Evolutionary conservation across 2,329 filamentous ascomycete species (phyloP), one percentile per base, ranked within the genome.

Genomic region (Neofusicoccum parvum): DNA sequence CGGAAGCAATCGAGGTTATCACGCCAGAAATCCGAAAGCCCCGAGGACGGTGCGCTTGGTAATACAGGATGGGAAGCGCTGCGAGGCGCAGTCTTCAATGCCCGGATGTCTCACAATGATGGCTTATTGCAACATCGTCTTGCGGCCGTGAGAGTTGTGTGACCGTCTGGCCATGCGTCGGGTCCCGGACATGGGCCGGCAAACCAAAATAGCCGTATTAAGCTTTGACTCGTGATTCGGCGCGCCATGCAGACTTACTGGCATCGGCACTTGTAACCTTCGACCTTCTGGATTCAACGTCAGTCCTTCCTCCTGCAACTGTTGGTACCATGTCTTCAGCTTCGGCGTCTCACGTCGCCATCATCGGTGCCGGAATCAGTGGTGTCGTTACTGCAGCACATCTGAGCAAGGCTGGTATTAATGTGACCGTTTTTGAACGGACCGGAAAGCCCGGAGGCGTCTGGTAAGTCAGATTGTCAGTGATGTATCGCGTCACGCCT

Each of bases 371-470:
- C 45, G 76, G 76, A 5, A 74, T 78, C 7, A 77, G 75, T 54
- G 76, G 76, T 51, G 70, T 78, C 3, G 72, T 72, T 11, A 70
- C 75, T 41, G 76, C 76, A 41, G 75, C 75, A 12, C 75, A 78
- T 67, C 65, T 78, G 10, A 72, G 69, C 39, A 74, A 69, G 14
- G 74, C 75, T 65, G 72, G 72, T 2, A n/a, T 78, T 9, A 77
- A 86, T 9, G 82, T 86, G 1, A 82, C 80, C 0, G 80, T 88
- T 0, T 87, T 84, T 68, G 86, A 88, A 67, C 78, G 86, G 63
- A 82, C 80, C 4, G 76, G 76, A 62, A 79, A 76, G 15, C 78
- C 81, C n/a, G 86, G 86, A 2, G 86, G 86, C 14, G 80, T 86
- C 34, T 88, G 86, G 86, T 85, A 75, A 58, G 79, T 69, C 15